Base-by-base conservation (phyloP, 2,329 filamentous ascomycete genomes). In the Cladobotryum protrusum region DNA sequence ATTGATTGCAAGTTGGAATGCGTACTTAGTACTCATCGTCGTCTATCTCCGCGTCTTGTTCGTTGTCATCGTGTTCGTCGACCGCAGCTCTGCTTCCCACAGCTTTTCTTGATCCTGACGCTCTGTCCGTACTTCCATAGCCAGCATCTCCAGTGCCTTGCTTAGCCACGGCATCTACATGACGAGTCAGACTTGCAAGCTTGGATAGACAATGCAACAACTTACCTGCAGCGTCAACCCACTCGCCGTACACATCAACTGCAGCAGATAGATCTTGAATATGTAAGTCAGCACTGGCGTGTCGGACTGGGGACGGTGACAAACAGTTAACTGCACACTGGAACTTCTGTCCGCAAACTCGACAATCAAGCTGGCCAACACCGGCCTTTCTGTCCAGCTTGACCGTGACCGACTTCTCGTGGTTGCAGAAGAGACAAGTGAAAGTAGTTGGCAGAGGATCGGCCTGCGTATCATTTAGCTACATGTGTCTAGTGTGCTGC, bases 381-480 rank as follows among this genome's bases (percentile, higher is more conserved):
- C 89, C 89, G 24, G 83, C 76, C 67, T 97, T 97, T 77, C 95
- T 96, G 67, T 99, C 90, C 45, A 99, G 78, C 69, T 95, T 93
- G 58, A 96, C 87, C 24, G 82, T 79, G 47, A 99, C 88, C 0
- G 91, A 89, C 58, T 89, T 93, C 66, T 97, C 93, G 71, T 97
- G 91, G 68, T 96, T 97, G 77, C 93, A 99, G 73, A 99, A 99
- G 42, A 99, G 83, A 67, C 93, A 99, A 50, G 91, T 89, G 69
- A 99, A 99, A n/a, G 82, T 81, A 3, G 88, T 91, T 3, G 86
- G 78, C 15, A 93, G 77, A 37, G 83, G 80, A 60, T 91, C 87
- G 66, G 79, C 72, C 83, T 86, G 58, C 6, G 24, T 9, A 19
- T 33, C 11, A 19, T 45, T 45, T 34, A 45, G 43, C 29, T 47